Base-by-base conservation (phyloP, 352 stramenopile genomes). In the Phytophthora foliorum region DNA sequence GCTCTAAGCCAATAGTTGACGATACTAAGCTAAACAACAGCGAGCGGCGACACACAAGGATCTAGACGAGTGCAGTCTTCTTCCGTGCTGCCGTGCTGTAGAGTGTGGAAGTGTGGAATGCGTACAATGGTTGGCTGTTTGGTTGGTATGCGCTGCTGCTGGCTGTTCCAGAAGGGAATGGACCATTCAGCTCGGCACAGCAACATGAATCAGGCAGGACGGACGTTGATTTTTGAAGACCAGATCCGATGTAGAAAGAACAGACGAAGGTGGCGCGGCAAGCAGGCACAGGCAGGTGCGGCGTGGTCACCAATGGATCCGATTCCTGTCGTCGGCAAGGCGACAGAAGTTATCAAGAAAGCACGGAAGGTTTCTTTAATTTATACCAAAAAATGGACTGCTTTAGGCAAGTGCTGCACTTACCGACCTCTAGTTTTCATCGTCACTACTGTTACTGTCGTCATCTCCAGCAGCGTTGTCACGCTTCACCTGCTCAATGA, bases 401-500 rank as follows among this genome's bases (percentile, higher is more conserved):
- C 41, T 19, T 67, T 56, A 59, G 56, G 63, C 63, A 51, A 70
- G 53, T 74, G 46, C 45, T 69, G 49, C 50, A 63, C 54, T 59
- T 63, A 53, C 39, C 48, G 39, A 57, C 32, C 39, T 77, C 48
- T 79, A 58, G 27, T 58, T 72, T 31, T 61, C 36, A 13, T 86
- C 67, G 4, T 77, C 67, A 34, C 77, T 71, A 46, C 58, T n/a
- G n/a, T n/a, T n/a, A n/a, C n/a, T n/a, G n/a, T n/a, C 67, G 48
- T 75, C 67, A 31, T 56, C 56, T 22, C 2, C 39, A 21, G 48
- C 52, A 4, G 77, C 71, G 6, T 95, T 94, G 50, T 96, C 89
- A 21, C 82, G 78, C 44, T 88, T 78, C n/a, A 96, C 89, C 69
- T 96, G 89, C 31, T 92, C 79, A 25, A 94, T 81, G 49, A 94